Evolutionary conservation across 1,284 basidiomycete species (phyloP).

Genomic region (Phaffia rhodozyma): DNA sequence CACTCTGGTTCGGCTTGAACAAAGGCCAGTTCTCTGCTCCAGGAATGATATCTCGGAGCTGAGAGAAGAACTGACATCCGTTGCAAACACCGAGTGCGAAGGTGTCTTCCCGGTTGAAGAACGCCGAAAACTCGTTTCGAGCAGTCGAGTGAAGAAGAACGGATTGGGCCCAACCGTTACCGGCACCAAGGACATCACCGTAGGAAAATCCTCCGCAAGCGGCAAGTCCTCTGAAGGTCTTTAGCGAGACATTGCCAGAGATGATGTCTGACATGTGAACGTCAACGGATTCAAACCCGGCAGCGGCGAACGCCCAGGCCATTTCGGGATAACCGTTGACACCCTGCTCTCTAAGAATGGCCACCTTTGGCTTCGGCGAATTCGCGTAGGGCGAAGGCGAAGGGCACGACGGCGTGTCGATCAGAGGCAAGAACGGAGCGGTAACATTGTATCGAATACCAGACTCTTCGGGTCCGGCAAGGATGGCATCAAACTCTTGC

Average conservation of each 20-base stretch:
- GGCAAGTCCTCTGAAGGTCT: constrained; percentile 70
- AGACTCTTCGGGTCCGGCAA: constrained; percentile 46
- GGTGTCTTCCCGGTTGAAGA: constrained; percentile 68
- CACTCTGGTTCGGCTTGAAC: constrained; percentile 80
- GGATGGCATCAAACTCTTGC: constrained; percentile 74
- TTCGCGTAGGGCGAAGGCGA: constrained; percentile 30
- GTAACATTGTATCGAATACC: constrained; percentile 69
- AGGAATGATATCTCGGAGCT: constrained; percentile 74
- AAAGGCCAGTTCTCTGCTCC: constrained; percentile 77
- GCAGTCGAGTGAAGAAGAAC: constrained; percentile 68
- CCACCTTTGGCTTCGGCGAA: constrained; percentile 64
- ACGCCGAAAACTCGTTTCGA: constrained; percentile 59
- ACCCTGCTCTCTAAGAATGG: constrained; percentile 93
- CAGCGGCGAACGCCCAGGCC: constrained; percentile 90
- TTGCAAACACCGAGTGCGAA: constrained; percentile 96
- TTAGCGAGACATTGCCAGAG: constrained; percentile 51
- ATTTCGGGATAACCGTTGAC: constrained; percentile 98
- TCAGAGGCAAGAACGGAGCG: constrained; percentile 43
- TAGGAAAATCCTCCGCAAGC: constrained; percentile 99
- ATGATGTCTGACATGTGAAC: constrained; percentile 98
- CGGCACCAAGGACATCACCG: constrained; percentile 94
- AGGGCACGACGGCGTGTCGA: constrained; percentile 24
- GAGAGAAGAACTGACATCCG: constrained; percentile 91
- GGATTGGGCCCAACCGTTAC: constrained; percentile 94
- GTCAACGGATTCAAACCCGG: constrained; percentile 88